Evolutionary conservation across 2,329 filamentous ascomycete genomes (phyloP), one percentile per base, ranked within the genome.

Genomic region (Colletotrichum sojae): DNA sequence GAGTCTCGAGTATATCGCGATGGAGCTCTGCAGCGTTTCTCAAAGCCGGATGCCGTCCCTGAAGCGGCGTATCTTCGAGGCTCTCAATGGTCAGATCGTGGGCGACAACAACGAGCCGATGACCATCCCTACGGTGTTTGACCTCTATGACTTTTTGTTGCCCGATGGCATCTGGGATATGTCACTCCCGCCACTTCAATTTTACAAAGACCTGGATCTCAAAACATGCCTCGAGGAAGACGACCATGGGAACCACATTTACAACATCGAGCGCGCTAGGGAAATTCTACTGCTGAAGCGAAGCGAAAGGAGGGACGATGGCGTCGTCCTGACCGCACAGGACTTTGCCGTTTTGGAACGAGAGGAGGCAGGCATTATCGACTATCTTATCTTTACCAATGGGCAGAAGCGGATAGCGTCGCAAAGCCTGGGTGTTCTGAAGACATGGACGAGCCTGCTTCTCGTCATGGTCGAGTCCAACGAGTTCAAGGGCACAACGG

Each of bases 71-170:
- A 88, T 93, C 5, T 89, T 91, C 54, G 89, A 90, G 69, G 89
- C 94, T 0, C 83, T 98, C n/a, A 89, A 95, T 51, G 96, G 96
- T 5, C 90, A 92, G 49, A 89, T 94, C 8, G 85, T 88, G 12
- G 83, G 90, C 18, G 88, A 91, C 15, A 89, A 89, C 67, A 91
- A 91, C 55, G 88, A 93, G 62, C 83, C 89, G 5, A 83, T 92
- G 45, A 82, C 85, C 31, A 92, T 94, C 67, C 87, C 91, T 1
- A 94, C 92, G 4, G 88, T 98, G 6, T 97, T 98, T 75, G 94
- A 98, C 72, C 86, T 98, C 22, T 96, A 97, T 75, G 96, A 99
- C 80, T 98, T 98, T 75, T 88, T 96, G 69, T 79, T 86, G 2
- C 77, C 84, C 20, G 85, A 85, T 53, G 83, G 79, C 16, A 76